These are phyloP conservation scores for Anthoceros angustus DNA, from an alignment of 225 moss, liverwort and hornwort species.

Conservation along the genomic window DNA sequence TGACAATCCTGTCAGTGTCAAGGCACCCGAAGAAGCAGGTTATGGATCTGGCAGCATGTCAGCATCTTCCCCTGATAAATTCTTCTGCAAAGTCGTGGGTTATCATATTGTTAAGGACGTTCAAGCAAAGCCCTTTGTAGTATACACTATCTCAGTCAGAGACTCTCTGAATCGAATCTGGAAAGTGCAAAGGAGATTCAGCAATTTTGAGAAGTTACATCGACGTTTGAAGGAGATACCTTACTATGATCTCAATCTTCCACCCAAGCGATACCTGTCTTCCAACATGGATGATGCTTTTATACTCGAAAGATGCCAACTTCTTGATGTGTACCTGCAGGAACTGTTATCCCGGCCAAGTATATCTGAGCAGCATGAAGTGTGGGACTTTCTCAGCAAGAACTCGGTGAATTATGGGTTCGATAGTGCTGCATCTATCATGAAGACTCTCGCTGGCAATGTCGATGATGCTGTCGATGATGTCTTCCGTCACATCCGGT, in stretches of 20 bases:
- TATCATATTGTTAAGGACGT: neutral
- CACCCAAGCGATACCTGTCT: neutral
- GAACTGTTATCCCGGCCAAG: neutral
- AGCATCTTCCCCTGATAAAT: neutral
- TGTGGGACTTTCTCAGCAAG: neutral
- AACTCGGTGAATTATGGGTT: neutral
- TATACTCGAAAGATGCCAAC: neutral
- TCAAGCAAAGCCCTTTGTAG: neutral
- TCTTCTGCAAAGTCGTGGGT: neutral
- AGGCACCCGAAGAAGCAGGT: neutral
- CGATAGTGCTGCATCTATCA: constrained; percentile 48
- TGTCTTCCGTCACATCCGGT: constrained; percentile 86
- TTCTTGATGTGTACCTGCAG: constrained; percentile 1
- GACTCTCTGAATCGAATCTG: constrained; percentile 1
- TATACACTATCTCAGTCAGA: constrained; percentile 1
- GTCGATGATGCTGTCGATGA: constrained; percentile 98
- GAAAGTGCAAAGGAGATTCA: neutral
- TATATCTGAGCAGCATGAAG: constrained; percentile 1
- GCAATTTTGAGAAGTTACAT: neutral
- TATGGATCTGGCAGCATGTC: no score
- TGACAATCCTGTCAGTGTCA: neutral
- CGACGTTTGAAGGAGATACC: constrained; percentile 4
- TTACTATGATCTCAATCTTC: neutral
- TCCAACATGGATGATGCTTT: neutral
- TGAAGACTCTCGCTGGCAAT: constrained; percentile 74